Conservation (phyloP, 2,329 filamentous ascomycete species). For the Pyricularia sp. region DNA sequence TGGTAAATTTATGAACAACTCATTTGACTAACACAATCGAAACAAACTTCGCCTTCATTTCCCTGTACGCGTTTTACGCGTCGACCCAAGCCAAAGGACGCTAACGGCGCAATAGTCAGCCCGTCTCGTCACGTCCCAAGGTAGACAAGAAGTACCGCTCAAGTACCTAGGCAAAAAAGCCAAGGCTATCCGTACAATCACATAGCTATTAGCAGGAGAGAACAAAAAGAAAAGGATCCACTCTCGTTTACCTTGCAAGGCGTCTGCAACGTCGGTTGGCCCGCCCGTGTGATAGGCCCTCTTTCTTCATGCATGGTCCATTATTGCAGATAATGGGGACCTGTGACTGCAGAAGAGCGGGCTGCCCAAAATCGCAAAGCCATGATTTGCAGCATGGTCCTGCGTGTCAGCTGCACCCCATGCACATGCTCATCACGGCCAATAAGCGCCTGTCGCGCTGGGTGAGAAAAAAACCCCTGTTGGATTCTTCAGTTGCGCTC, state of each 20-base stretch:
- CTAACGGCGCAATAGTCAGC: not conserved
- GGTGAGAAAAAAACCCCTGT: not conserved
- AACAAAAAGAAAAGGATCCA: not conserved
- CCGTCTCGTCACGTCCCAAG: not conserved
- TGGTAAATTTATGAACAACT: not conserved
- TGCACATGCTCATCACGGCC: not conserved
- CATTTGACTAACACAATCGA: not conserved
- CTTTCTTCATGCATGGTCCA: not conserved
- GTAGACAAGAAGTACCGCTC: not conserved
- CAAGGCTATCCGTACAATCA: not conserved
- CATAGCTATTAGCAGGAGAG: too few relatives aligned
- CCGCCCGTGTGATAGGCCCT: not conserved
- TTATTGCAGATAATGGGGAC: not conserved
- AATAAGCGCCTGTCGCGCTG: not conserved
- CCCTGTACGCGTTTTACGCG: not conserved
- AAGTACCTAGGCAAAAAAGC: not conserved
- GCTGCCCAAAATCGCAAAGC: not conserved
- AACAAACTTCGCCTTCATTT: not conserved
- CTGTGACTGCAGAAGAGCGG: not conserved
- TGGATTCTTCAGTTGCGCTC: not conserved
- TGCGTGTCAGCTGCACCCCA: conserved; percentile 1
- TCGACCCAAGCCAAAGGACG: not conserved
- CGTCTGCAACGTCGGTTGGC: not conserved
- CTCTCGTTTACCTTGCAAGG: not conserved
- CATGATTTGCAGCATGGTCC: conserved; percentile 1